Evolutionary conservation across 2,329 filamentous ascomycete genomes (phyloP), one percentile per base, ranked within the genome.

Genomic region (Epichloe uncinata): DNA sequence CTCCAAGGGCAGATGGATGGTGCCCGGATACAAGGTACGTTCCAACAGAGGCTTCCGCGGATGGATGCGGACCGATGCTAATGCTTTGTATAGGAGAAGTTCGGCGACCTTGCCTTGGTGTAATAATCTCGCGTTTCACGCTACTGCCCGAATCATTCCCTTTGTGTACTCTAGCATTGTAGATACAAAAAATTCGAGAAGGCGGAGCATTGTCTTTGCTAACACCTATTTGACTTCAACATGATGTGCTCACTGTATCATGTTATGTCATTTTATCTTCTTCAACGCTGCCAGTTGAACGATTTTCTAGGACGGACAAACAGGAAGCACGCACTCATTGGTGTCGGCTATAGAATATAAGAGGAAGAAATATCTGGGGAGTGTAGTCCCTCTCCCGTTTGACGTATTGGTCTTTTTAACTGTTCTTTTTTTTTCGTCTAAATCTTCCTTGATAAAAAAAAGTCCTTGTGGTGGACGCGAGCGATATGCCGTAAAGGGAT

Each of bases 1-100:
- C 58, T 87, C 87, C 71, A 96, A 94, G 84, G 91, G 91, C 70
- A 87, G 89, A 82, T 98, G 93, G 93, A 81, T 84, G 75, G 90
- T 95, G 66, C 90, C 93, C 57, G 93, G 93, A 68, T 98, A 98
- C 86, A 95, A 96, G 88, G 91, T 91, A 75, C 63, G 84, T 66
- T 51, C 5, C 22, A 16, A 36, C 8, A 33, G 12, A 18, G 42
- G 1, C 8, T 15, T 38, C 30, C 26, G 33, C 26, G 8, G 30
- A 3, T 41, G 13, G 16, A 22, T 26, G 35, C 7, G 20, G 12
- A 26, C 20, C 30, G 38, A 34, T 44, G 34, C 76, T 85, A 68
- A 84, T 67, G 50, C 56, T 54, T 58, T 45, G 44, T 63, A 59
- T 63, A 97, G 91, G 93, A 98, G 82, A 95, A 90, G 81, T 98